phyloP scores from a whole-genome alignment of 2,329 filamentous ascomycete genomes.

The Alternaria infectoria region DNA sequence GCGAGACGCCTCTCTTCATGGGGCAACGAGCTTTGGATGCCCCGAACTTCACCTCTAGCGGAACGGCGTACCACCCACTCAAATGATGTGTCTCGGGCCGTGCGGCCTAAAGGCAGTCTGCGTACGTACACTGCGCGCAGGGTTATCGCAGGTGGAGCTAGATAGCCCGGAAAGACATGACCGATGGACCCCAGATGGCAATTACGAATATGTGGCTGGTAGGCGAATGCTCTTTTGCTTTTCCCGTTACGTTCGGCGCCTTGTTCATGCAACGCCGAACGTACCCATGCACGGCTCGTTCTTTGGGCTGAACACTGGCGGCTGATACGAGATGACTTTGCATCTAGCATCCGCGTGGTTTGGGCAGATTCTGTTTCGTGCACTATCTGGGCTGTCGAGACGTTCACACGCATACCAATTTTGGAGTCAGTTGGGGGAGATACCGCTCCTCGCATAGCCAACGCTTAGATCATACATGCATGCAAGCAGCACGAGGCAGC shows the following conservation, averaged over 20 bases:
- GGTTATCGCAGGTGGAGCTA: not conserved
- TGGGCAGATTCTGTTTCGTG: not conserved
- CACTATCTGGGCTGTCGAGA: not conserved
- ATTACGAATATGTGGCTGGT: constrained; percentile 2
- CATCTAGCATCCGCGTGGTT: not conserved
- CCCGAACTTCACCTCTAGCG: not conserved
- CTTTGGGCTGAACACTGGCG: not conserved
- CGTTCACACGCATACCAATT: not conserved
- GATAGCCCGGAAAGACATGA: not conserved
- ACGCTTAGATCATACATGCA: constrained; percentile 5
- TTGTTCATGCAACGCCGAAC: constrained; percentile 1
- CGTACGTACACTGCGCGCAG: not conserved
- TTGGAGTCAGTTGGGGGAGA: not conserved
- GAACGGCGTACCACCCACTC: not conserved
- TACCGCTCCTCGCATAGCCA: not conserved
- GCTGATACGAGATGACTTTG: not conserved
- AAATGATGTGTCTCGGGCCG: not conserved
- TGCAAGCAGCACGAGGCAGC: constrained; percentile 9
- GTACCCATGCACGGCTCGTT: not conserved
- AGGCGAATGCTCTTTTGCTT: constrained; percentile 9
- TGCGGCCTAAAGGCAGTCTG: not conserved
- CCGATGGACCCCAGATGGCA: not conserved
- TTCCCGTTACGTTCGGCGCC: constrained; percentile 5
- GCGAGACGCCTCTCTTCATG: not conserved
- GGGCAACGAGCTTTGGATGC: not conserved